These are phyloP conservation scores for Soucietia sequanensis DNA, from an alignment of 805 yeast species.

Conservation along the genomic window DNA sequence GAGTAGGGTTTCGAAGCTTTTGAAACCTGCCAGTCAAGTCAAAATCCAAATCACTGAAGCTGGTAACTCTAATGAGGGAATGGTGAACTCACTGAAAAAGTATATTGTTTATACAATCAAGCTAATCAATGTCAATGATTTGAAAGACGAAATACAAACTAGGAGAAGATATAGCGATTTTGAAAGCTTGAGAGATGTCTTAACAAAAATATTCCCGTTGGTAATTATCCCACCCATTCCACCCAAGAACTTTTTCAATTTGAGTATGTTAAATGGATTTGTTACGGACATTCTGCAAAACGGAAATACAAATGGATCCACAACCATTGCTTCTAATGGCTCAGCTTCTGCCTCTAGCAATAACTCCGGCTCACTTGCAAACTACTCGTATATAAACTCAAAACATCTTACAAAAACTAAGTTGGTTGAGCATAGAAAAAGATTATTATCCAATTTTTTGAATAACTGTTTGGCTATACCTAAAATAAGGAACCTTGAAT, in stretches of 20 bases:
- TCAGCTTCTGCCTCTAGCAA: constrained; percentile 1
- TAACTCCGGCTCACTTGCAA: constrained; percentile 5
- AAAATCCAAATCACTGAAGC: constrained; percentile 67
- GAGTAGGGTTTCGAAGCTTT: constrained; percentile 35
- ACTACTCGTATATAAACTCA: constrained; percentile 39
- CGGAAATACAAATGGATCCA: constrained; percentile 3
- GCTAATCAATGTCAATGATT: constrained; percentile 42
- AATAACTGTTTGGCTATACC: constrained; percentile 66
- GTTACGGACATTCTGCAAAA: constrained; percentile 13
- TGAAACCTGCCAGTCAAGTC: constrained; percentile 26
- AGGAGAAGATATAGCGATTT: constrained; percentile 87
- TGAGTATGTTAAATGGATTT: constrained; percentile 32
- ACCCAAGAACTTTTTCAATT: constrained; percentile 40
- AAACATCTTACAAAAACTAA: constrained; percentile 36
- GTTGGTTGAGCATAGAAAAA: constrained; percentile 53
- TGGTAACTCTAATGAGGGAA: constrained; percentile 78
- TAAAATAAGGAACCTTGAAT: constrained; percentile 54
- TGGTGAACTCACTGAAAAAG: constrained; percentile 54
- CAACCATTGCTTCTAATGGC: not conserved
- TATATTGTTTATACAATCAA: constrained; percentile 82
- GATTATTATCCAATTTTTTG: constrained; percentile 74
- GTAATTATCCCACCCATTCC: constrained; percentile 92
- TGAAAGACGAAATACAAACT: constrained; percentile 53
- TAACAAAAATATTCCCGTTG: constrained; percentile 75
- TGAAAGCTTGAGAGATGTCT: constrained; percentile 71